phyloP scores from a whole-genome alignment of 345 rosid species.

The Cardamine occulta region DNA sequence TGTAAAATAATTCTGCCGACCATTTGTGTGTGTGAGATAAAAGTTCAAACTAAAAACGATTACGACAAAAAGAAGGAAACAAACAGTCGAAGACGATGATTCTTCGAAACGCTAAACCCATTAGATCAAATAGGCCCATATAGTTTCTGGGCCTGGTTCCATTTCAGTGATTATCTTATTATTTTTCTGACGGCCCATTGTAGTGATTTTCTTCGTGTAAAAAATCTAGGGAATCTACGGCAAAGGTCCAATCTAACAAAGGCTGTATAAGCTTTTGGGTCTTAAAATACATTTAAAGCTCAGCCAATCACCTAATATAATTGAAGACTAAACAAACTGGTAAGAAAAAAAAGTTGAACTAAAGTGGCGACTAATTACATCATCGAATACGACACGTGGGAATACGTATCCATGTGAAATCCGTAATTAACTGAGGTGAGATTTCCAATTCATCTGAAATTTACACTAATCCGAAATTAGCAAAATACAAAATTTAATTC shows the following conservation, averaged over 20 bases:
- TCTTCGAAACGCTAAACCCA: neutral
- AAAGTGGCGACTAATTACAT: neutral
- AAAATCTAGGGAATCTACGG: neutral
- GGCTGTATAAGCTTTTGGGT: neutral
- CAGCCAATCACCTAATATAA: too few species aligned
- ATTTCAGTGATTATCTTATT: neutral
- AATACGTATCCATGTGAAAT: slow-evolving; percentile 43
- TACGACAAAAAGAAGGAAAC: neutral
- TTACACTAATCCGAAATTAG: slow-evolving; percentile 31
- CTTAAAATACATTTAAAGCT: neutral
- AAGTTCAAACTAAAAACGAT: neutral
- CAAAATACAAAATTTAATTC: slow-evolving; percentile 38
- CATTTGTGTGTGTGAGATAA: neutral
- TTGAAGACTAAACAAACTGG: neutral
- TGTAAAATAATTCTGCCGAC: neutral
- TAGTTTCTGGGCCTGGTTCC: neutral
- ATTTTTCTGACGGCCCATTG: neutral
- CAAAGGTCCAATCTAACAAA: neutral
- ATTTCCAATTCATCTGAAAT: slow-evolving; percentile 38
- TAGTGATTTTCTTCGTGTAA: neutral
- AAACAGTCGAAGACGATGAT: neutral
- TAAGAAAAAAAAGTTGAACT: neutral
- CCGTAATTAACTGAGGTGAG: slow-evolving; percentile 44
- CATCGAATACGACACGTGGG: slow-evolving; percentile 29
- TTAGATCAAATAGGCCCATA: neutral